Base-by-base conservation (phyloP, 805 yeast species). In the Saturnispora quitensis region DNA sequence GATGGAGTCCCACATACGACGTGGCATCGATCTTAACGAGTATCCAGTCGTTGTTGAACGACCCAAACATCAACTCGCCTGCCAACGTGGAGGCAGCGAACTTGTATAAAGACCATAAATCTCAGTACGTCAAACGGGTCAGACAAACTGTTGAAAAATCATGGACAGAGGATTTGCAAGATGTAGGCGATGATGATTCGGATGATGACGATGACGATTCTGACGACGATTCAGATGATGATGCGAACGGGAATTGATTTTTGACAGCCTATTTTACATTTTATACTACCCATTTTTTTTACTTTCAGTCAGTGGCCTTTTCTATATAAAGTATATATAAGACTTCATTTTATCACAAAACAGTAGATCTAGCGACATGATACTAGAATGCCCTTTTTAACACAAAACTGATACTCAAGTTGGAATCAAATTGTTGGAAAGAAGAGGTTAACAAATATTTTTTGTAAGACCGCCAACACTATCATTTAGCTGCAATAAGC, bases 1-100 rank as follows among this genome's bases (percentile, higher is more conserved):
- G 98, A 65, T 93, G 99, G 99, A 86, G 96, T 25, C 99, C 99
- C 12, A 93, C 99, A 0, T 93, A 91, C 65, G 99, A 93, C 64
- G 99, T 93, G 38, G 89, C 96, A 10, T 89, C 96, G 12, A 91
- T 93, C 52, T 74, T 93, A 60, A 93, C 99, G 1, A 87, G 96
- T 27, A 82, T 93, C 53, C 99, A 93, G 67, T 83, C 90, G 52
- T 75, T 93, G 56, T 74, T 93, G 60, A 93, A 93, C 68, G 99
- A 93, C 66, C 99, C 99, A 17, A 93, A 93, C 66, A 95, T 90
- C 46, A 82, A 90, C 49, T 86, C 96, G 24, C 99, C 99, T 1
- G 99, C 99, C 1, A 93, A 93, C 61, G 98, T 88, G 6, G 99
- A 93, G 68, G 98, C 98, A 5, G 97, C 99, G 2, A 90, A 89